These are phyloP conservation scores for Alternaria longipes DNA, from an alignment of 2,329 filamentous ascomycete genomes.

Conservation along the genomic window DNA sequence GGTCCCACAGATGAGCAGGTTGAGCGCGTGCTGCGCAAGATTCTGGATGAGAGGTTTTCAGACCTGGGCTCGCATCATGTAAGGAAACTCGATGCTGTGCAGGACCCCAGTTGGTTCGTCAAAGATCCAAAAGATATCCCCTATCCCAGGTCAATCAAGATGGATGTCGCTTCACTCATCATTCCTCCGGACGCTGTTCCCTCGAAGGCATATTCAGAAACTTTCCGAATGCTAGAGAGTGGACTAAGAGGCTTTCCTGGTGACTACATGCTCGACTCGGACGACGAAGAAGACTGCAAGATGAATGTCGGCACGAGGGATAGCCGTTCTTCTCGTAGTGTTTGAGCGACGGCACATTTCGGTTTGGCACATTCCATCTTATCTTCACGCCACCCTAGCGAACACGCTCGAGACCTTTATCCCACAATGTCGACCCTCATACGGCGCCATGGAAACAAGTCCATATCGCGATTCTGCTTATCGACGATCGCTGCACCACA, in stretches of 20 bases:
- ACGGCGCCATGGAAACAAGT: neutral
- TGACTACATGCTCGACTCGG: constrained; percentile 3
- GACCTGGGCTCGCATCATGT: constrained; percentile 19
- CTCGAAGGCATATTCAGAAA: constrained; percentile 38
- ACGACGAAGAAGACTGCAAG: constrained; percentile 10
- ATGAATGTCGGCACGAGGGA: neutral
- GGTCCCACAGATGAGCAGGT: constrained; percentile 46
- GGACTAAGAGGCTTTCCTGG: constrained; percentile 31
- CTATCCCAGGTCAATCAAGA: constrained; percentile 26
- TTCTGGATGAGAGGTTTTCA: constrained; percentile 44
- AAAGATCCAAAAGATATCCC: constrained; percentile 22
- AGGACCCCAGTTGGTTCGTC: constrained; percentile 31
- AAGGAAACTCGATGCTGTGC: constrained; percentile 17
- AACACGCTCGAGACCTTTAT: neutral
- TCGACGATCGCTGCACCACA: neutral
- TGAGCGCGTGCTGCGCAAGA: constrained; percentile 48
- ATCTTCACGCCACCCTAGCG: neutral
- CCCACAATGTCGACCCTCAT: neutral
- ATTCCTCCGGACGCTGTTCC: constrained; percentile 44
- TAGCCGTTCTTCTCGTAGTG: constrained; percentile 7
- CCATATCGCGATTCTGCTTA: neutral
- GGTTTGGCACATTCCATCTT: neutral
- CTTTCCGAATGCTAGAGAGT: constrained; percentile 41
- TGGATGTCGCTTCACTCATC: constrained; percentile 33
- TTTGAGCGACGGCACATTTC: neutral